Percentiles rank a stretch among this genome's conserved stretches.
These are phyloP conservation scores for Choanephora cucurbitarum DNA, from an alignment of 371 early-diverging fungal species.

Conservation along the genomic window DNA sequence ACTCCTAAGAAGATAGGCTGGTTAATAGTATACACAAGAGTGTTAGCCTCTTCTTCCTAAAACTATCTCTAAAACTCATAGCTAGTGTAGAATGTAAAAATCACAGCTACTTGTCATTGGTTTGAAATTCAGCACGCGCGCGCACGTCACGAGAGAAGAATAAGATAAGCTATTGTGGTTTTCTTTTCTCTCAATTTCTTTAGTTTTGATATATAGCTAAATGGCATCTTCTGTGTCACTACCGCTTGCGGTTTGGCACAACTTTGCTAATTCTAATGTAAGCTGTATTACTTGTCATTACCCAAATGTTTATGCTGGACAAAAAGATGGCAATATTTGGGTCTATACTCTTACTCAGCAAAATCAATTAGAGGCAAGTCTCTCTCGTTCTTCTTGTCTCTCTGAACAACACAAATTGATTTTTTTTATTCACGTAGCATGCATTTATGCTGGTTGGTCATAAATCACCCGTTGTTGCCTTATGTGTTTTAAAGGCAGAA, in stretches of 20 bases:
- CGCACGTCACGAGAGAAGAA: no score
- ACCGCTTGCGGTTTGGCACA: conserved; percentile 50
- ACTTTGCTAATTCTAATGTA: conserved; percentile 41
- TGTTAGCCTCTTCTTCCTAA: no score
- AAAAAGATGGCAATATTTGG: conserved; percentile 66
- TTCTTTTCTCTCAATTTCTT: no score
- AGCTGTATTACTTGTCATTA: conserved; percentile 36
- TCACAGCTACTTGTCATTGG: no score
- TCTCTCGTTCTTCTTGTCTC: background rate
- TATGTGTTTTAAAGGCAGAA: conserved; percentile 53
- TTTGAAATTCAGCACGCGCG: no score
- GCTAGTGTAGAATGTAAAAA: no score
- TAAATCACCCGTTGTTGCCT: conserved; percentile 54
- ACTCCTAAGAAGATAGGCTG: no score
- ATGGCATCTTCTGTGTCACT: conserved; percentile 48
- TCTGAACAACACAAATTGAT: background rate
- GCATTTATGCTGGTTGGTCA: conserved; percentile 64
- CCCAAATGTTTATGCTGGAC: conserved; percentile 55
- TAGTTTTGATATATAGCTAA: no score
- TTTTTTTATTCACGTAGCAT: conserved; percentile 26
- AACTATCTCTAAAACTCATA: no score
- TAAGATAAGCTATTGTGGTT: no score
- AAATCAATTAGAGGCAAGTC: background rate
- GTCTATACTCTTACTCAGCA: conserved; percentile 32
- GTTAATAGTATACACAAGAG: no score